phyloP scores from a whole-genome alignment of 2,329 filamentous ascomycete genomes.

The Talaromyces amestolkiae region DNA sequence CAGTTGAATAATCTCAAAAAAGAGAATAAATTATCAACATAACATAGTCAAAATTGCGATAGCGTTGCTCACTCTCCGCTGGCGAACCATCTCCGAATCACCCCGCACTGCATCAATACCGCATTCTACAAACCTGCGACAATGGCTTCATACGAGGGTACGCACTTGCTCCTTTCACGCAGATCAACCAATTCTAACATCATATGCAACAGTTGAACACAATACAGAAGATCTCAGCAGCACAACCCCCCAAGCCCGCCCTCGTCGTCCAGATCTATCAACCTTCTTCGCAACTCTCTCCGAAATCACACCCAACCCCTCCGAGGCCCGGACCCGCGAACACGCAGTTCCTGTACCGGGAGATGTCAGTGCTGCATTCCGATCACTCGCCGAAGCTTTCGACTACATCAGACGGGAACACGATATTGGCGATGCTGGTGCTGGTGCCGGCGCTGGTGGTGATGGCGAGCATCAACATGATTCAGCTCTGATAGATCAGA shows the following conservation, averaged over 20 bases:
- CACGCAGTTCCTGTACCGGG: conserved; percentile 60
- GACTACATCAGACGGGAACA: conserved; percentile 55
- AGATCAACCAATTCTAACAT: too few relatives aligned
- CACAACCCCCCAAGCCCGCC: conserved; percentile 30
- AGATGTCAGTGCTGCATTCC: conserved; percentile 60
- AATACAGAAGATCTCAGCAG: conserved; percentile 36
- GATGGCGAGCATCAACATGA: conserved; percentile 24
- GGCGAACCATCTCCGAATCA: conserved; percentile 8
- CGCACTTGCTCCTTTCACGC: too few relatives aligned
- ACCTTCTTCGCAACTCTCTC: conserved; percentile 63
- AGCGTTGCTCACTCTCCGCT: not conserved
- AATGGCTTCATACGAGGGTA: conserved; percentile 46
- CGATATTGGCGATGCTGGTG: conserved; percentile 29
- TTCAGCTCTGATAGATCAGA: conserved; percentile 46
- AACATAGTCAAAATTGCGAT: too few relatives aligned
- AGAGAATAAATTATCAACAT: too few relatives aligned
- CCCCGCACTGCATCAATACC: conserved; percentile 5
- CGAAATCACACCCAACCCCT: conserved; percentile 55
- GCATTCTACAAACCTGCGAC: not conserved
- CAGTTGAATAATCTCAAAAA: not conserved
- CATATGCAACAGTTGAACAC: conserved; percentile 38
- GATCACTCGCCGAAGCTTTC: conserved; percentile 60
- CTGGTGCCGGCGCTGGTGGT: conserved; percentile 35
- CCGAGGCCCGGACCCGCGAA: conserved; percentile 51
- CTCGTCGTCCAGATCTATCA: conserved; percentile 61